Percentiles rank a stretch among this genome's conserved stretches.
Conservation (phyloP, 176 grass and related monocot species). For the Sorghum bicolor region Sorghum_bicolor_NCBIv3 NC_012875.2:50188001-50188500, state of each 20-base stretch:
- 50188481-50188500: too few relatives aligned
- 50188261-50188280: not conserved
- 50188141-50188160: not conserved
- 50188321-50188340: not conserved
- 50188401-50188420: too few relatives aligned
- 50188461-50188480: too few relatives aligned
- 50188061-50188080: too few relatives aligned
- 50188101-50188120: not conserved
- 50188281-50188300: not conserved
- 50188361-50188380: too few relatives aligned
- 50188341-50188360: not conserved
- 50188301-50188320: not conserved
- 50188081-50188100: too few relatives aligned
- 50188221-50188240: not conserved
- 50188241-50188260: not conserved
- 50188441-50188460: too few relatives aligned
- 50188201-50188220: constrained; percentile 6
- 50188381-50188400: too few relatives aligned
- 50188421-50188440: too few relatives aligned
- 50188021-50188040: too few relatives aligned
- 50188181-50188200: not conserved
- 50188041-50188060: too few relatives aligned
- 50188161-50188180: not conserved
- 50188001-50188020: too few relatives aligned
- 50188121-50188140: not conserved